These are phyloP conservation scores for Hypoxylon sp. DNA, from an alignment of 2,329 filamentous ascomycete species.

Conservation along the genomic window DNA sequence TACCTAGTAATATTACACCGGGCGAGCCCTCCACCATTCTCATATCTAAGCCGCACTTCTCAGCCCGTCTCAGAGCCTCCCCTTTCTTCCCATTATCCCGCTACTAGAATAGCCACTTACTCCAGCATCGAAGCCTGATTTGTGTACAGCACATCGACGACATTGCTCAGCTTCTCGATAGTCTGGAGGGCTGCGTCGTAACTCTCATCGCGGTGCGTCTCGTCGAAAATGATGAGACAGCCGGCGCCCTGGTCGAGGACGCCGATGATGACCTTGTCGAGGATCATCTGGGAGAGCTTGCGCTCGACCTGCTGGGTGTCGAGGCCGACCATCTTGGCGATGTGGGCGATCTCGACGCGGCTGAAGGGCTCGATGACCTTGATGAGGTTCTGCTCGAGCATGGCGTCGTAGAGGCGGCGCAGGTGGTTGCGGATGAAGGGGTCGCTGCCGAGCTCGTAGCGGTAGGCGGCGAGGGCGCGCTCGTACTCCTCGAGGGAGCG, in stretches of 20 bases:
- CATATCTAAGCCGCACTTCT: background rate
- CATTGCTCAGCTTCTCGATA: slow-evolving; percentile 96
- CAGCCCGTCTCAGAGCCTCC: background rate
- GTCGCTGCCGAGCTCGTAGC: slow-evolving; percentile 93
- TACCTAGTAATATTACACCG: slow-evolving; percentile 43
- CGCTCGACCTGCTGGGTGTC: slow-evolving; percentile 97
- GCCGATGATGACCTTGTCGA: slow-evolving; percentile 98
- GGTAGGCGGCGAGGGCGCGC: slow-evolving; percentile 88
- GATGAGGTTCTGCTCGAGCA: slow-evolving; percentile 99
- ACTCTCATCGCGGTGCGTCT: slow-evolving; percentile 91
- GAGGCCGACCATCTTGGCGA: slow-evolving; percentile 96
- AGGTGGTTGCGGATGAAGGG: slow-evolving; percentile 98
- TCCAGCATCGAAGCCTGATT: slow-evolving; percentile 97
- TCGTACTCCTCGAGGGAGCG: slow-evolving; percentile 98
- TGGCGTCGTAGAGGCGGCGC: slow-evolving; percentile 94
- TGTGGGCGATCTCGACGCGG: slow-evolving; percentile 94
- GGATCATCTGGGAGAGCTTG: slow-evolving; percentile 99
- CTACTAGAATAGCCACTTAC: slow-evolving; percentile 61
- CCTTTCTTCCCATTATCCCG: background rate
- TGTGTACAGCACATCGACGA: slow-evolving; percentile 97
- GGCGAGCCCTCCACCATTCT: background rate
- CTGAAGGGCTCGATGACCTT: slow-evolving; percentile 99
- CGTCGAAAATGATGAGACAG: slow-evolving; percentile 96
- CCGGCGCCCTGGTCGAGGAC: slow-evolving; percentile 98
- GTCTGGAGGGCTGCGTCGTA: slow-evolving; percentile 96